Evolutionary conservation across 2,329 filamentous ascomycete species (phyloP), one percentile per base, ranked within the genome.

Genomic region (Alternaria ventricosa): DNA sequence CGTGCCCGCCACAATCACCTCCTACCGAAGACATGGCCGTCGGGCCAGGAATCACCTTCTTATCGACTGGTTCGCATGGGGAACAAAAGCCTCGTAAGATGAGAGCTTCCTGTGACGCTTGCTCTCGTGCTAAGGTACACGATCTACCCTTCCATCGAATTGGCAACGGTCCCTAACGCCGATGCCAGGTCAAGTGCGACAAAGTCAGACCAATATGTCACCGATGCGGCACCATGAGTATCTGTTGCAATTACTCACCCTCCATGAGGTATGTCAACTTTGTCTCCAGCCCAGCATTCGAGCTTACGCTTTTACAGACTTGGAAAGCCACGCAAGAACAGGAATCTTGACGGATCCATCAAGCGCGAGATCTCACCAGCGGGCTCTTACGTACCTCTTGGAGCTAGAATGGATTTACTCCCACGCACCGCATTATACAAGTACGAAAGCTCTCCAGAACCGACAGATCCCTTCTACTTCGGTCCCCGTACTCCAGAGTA

Each of bases 231-330:
- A 79, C 76, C 55, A 79, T 79, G 74, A 73, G 70, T 44, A 75
- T 79, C n/a, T 78, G 77, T 67, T 79, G 77, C 67, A 79, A 79
- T 61, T 79, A 79, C 69, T 79, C 77, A 36, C 77, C 76, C 8
- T 79, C 77, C 12, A 79, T 79, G 77, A 79, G 77, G 77, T 79
- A 78, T 50, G 64, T 49, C 23, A 25, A n/a, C 18, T 41, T 10
- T 4, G n/a, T n/a, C 28, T 56, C 3, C 33, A 9, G 11, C 28
- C 22, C 11, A 22, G 25, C 2, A 18, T 20, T 61, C 36, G 44
- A 56, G 60, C 71, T 78, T 41, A 78, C 65, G 50, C 13, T 6
- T 56, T 10, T 11, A 36, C 36, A 79, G 77, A 56, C 54, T 79
- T 56, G 77, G 77, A 23, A 79, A 79, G 53, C 77, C 77, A 27